Evolutionary conservation across 371 early-diverging fungal genomes (phyloP), one percentile per base, ranked within the genome.

Genomic region (Encephalitozoon romaleae): DNA sequence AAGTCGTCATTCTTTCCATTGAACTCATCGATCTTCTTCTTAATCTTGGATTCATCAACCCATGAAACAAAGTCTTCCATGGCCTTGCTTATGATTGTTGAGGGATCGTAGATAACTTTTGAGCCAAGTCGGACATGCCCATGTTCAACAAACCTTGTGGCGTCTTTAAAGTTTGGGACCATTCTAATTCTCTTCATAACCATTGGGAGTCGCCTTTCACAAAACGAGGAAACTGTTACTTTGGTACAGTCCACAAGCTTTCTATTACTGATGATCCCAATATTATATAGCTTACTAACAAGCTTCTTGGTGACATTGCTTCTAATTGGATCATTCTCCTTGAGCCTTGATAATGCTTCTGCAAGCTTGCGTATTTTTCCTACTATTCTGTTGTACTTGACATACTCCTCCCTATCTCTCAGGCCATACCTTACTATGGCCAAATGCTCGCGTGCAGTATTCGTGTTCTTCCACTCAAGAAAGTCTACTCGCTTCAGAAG

Each of bases 31-130:
- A 98, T 93, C 90, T 94, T 95, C 81, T 91, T 87, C 88, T 93
- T 95, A 83, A 96, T 94, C 88, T 93, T 93, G 78, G 93, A 93
- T 28, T 91, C 90, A 80, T 96, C 94, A 9, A 92, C 93, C 98
- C 98, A 98, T 4, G 94, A 93, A 4, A 98, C 91, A 87, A 91
- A 96, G 86, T 96, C 96, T 82, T 96, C 97, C 91, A 95, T 91
- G 51, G 89, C 90, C 38, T 92, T 86, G 59, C 74, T 73, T n/a
- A 85, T 49, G 2, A 81, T 54, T 9, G 72, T 39, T 32, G 52
- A 49, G 4, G 79, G 68, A 39, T 82, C 81, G 67, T 49, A 74
- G 38, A 79, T 64, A 18, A 76, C 54, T 30, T 70, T 63, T 39
- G 68, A 52, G 0, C 98, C 98, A 2, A 98, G 92, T 26, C 95